A percentile compares a stretch with the other conserved stretches of the same genome.
phyloP scores from a whole-genome alignment of 768 basidiomycete genomes.

The Pleurotus citrinopileatus region DNA sequence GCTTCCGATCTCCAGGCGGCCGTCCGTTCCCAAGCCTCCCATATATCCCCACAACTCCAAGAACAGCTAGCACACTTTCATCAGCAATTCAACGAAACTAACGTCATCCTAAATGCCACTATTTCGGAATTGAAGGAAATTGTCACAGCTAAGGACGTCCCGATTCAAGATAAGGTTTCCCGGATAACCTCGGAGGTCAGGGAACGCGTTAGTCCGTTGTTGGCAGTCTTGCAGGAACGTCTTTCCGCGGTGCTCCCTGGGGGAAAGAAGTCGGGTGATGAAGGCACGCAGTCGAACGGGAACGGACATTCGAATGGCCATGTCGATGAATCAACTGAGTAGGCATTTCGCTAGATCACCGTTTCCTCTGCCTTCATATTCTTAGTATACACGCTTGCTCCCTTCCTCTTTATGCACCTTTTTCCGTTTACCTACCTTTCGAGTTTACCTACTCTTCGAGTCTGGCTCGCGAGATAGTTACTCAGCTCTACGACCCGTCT shows the following conservation, averaged over 20 bases:
- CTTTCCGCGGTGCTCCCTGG: conserved; percentile 32
- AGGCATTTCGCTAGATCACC: too few species aligned
- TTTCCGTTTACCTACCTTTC: neutral
- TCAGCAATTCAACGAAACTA: conserved; percentile 53
- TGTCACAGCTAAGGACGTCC: conserved; percentile 48
- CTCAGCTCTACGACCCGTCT: too few species aligned
- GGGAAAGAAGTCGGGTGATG: neutral
- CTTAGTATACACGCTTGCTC: too few species aligned
- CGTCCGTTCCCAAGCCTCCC: conserved; percentile 32
- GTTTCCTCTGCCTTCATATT: too few species aligned
- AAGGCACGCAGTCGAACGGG: neutral
- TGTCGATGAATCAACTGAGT: neutral
- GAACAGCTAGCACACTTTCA: conserved; percentile 61
- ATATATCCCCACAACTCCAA: conserved; percentile 46
- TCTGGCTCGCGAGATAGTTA: too few species aligned
- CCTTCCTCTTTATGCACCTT: too few species aligned
- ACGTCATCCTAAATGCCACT: conserved; percentile 38
- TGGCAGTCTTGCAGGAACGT: conserved; percentile 47
- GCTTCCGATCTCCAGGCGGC: conserved; percentile 18
- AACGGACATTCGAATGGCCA: neutral
- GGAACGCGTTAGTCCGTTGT: conserved; percentile 57
- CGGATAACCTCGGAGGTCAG: conserved; percentile 57
- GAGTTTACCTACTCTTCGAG: neutral
- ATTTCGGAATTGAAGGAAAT: conserved; percentile 54
- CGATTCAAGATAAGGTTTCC: conserved; percentile 60